These are phyloP conservation scores for Blastobotrys illinoisensis DNA, from an alignment of 1,139 yeast species.

Conservation along the genomic window DNA sequence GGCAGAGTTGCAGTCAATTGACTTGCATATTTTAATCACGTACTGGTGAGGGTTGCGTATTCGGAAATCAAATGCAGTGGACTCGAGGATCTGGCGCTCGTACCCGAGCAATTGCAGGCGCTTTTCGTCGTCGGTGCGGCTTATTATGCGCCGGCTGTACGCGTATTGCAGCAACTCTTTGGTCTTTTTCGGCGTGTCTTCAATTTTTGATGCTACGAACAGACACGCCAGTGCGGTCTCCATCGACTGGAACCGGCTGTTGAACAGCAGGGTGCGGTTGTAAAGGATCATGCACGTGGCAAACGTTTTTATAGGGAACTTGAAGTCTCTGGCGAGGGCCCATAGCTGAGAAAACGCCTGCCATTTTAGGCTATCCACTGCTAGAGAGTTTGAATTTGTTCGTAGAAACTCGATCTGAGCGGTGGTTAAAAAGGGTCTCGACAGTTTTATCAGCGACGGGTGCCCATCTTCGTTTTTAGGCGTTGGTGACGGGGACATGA, in stretches of 20 bases:
- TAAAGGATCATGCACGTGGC: slow-evolving; percentile 30
- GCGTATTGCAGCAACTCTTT: slow-evolving; percentile 46
- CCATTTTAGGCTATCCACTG: slow-evolving; percentile 15
- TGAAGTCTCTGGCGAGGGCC: slow-evolving; percentile 21
- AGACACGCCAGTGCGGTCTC: slow-evolving; percentile 69
- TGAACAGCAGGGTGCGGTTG: slow-evolving; percentile 24
- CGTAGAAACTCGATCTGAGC: slow-evolving; percentile 21
- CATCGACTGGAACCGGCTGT: slow-evolving; percentile 16
- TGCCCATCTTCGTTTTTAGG: slow-evolving; percentile 5
- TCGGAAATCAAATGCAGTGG: slow-evolving; percentile 70
- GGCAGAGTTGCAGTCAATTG: slow-evolving; percentile 39
- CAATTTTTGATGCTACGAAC: slow-evolving; percentile 77
- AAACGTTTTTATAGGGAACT: slow-evolving; percentile 31
- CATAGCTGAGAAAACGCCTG: slow-evolving; percentile 23
- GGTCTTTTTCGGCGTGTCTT: slow-evolving; percentile 81
- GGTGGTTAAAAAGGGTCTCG: slow-evolving; percentile 21
- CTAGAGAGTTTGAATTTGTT: slow-evolving; percentile 15
- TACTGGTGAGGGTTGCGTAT: slow-evolving; percentile 60
- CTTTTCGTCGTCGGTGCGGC: neutral
- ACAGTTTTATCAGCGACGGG: slow-evolving; percentile 22
- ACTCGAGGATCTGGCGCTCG: slow-evolving; percentile 71
- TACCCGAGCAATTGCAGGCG: slow-evolving; percentile 22
- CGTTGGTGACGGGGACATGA: neutral
- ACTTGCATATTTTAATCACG: slow-evolving; percentile 61
- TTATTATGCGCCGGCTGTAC: slow-evolving; percentile 9